Base-by-base conservation (phyloP, 495 filamentous ascomycete genomes). In the Collariella sp. region DNA sequence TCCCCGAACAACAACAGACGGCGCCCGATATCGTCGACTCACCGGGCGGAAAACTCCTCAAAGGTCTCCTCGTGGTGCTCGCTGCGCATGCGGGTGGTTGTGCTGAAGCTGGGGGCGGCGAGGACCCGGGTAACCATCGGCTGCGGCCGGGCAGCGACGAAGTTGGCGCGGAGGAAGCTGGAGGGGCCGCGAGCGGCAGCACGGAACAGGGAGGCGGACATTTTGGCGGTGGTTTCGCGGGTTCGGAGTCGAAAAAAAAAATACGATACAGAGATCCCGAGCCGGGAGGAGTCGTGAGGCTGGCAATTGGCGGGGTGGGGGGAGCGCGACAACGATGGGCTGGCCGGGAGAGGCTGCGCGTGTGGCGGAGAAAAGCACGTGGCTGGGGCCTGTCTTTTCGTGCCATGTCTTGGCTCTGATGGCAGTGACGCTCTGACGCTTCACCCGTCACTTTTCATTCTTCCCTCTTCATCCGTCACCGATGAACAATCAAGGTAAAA, bases 31-130 rank as follows among this genome's bases (percentile, higher is more conserved):
- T 26, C 23, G 33, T 38, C 42, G 56, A 67, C 89, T 73, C 87
- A 97, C 93, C 93, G 89, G 63, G 90, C 88, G 73, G 87, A 89
- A 74, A 99, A 99, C 79, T 99, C 89, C 80, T 99, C 93, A 67
- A 93, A 99, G 65, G 83, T 96, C 83, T 99, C 93, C 70, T 91
- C 86, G 69, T 89, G 77, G 77, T 75, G 76, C 64, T 77, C 73
- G 66, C 71, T 70, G 65, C 76, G 75, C 69, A 78, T 72, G 68
- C 71, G 58, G 60, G 71, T 73, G 65, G 81, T 78, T 64, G 82
- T 86, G 78, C 83, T 86, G 80, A 87, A 87, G 75, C 61, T 69
- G 42, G 72, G 65, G 56, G 63, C 58, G 57, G 70, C 56, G 68
- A 61, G 57, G 74, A 61, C 60, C 54, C 65, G 66, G 46, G 63